Evolutionary conservation across 2,329 filamentous ascomycete species (phyloP).

Genomic region (Zymoseptoria passerinii): DNA sequence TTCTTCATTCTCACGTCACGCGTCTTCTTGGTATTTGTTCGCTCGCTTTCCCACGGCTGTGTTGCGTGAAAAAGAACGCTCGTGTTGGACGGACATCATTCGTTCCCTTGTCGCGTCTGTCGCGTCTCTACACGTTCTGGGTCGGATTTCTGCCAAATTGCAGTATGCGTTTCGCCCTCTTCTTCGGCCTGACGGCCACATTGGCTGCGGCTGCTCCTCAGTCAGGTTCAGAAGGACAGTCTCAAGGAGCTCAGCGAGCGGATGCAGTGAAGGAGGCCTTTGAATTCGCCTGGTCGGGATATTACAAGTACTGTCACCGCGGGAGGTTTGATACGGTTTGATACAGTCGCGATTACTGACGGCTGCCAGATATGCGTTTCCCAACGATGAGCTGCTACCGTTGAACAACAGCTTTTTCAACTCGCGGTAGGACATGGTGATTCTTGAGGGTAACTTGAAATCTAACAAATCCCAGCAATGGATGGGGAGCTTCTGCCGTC

Average conservation of each 20-base stretch:
- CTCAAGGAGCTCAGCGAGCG: conserved; percentile 29
- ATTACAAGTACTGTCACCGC: conserved; percentile 16
- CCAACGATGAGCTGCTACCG: conserved; percentile 49
- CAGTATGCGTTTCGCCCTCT: not conserved
- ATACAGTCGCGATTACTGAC: conserved; percentile 3
- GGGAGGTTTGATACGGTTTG: not conserved
- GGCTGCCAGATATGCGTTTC: conserved; percentile 42
- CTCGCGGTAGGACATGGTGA: conserved; percentile 36
- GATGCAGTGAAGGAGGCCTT: conserved; percentile 61
- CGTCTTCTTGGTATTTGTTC: not conserved
- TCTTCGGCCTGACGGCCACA: not conserved
- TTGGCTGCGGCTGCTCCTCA: not conserved
- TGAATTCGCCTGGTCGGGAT: conserved; percentile 59
- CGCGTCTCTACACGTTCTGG: not conserved
- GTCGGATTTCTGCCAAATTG: not conserved
- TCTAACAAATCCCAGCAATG: conserved; percentile 46
- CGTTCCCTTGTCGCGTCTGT: not conserved
- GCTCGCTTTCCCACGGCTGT: not conserved
- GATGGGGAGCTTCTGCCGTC: conserved; percentile 75
- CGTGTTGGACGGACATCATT: not conserved
- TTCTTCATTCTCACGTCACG: not conserved
- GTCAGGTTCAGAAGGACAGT: not conserved
- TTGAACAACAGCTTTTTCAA: conserved; percentile 57
- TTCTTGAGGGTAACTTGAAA: not conserved
- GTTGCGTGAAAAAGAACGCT: not conserved